phyloP scores from a whole-genome alignment of 768 basidiomycete species.

The Rhodotorula toruloides region DNA sequence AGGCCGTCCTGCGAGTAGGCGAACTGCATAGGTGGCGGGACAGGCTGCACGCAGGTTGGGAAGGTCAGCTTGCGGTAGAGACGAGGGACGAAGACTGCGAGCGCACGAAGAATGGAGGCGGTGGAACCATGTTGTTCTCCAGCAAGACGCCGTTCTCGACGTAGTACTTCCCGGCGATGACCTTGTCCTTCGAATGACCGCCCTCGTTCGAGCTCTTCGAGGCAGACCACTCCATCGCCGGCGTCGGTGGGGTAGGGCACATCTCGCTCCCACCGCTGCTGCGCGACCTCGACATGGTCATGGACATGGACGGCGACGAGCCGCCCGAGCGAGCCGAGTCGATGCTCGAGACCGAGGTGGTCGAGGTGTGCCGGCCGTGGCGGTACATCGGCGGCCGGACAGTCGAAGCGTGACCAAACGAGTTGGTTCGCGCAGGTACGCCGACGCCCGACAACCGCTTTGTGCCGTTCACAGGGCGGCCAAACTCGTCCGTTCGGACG shows the following conservation, averaged over 20 bases:
- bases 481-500: too few species aligned
- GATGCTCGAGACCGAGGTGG: conserved; percentile 29
- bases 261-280: conserved; percentile 15
- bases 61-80: background rate
- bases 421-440: background rate
- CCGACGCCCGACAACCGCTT: background rate
- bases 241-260: conserved; percentile 30
- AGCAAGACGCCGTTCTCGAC: conserved; percentile 14
- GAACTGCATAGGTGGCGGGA: conserved; percentile 27
- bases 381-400: conserved; percentile 13
- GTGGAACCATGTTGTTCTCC: conserved; percentile 27
- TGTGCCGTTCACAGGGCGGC: too few species aligned
- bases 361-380: conserved; percentile 8
- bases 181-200: background rate
- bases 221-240: conserved; percentile 2
- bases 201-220: background rate
- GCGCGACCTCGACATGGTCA: background rate
- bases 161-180: conserved; percentile 14
- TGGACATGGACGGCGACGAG: conserved; percentile 8
- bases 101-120: conserved; percentile 32
- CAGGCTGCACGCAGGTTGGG: conserved; percentile 16
- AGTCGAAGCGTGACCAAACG: background rate
- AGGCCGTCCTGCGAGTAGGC: conserved; percentile 28
- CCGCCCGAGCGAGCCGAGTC: conserved; percentile 7
- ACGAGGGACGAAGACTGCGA: background rate